Base-by-base conservation (phyloP, 2,329 filamentous ascomycete species). In the Alternaria burnsii region DNA sequence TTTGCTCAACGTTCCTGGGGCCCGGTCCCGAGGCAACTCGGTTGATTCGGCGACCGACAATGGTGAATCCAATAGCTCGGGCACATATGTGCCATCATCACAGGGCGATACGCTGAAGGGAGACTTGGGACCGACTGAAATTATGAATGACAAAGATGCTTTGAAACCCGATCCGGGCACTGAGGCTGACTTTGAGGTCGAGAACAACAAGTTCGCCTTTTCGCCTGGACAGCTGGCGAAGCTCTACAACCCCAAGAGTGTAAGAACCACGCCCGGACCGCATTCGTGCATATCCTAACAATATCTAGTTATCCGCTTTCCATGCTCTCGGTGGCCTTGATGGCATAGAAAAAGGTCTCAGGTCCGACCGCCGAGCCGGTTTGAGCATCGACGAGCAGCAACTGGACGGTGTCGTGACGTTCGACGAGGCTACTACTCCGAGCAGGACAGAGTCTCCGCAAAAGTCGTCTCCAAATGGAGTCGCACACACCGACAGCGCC, bases 151-250 rank as follows among this genome's bases (percentile, higher is more conserved):
- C 64, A 80, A 86, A 44, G 86, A 89, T 63, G 92, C 92, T 0
- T 80, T 97, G 62, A 87, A 84, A 51, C 91, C 93, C 0, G 92
- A 96, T 73, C 89, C 88, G 1, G 89, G 89, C 7, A 91, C 89
- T 8, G 62, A 65, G 75, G 83, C 81, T 18, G 91, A 94, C 63
- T 97, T 96, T 70, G 71, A 87, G 43, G 85, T 94, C 11, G 85
- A 89, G 6, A 72, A 78, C 55, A 97, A 95, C 75, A 90, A 90
- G 0, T 97, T 97, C 72, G 93, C 92, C 16, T 97, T 93, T 75
- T 88, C 89, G 2, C 89, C 89, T 11, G 93, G 94, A 14, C 89
- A 96, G 73, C 83, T 97, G 64, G 90, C 89, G 63, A 94, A 94
- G 79, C 80, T 95, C 7, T 82, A 93, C 52, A 94, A 94, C 65